Base-by-base conservation (phyloP, 148 eudicot genomes). In the Fagopyrum tataricum region DNA sequence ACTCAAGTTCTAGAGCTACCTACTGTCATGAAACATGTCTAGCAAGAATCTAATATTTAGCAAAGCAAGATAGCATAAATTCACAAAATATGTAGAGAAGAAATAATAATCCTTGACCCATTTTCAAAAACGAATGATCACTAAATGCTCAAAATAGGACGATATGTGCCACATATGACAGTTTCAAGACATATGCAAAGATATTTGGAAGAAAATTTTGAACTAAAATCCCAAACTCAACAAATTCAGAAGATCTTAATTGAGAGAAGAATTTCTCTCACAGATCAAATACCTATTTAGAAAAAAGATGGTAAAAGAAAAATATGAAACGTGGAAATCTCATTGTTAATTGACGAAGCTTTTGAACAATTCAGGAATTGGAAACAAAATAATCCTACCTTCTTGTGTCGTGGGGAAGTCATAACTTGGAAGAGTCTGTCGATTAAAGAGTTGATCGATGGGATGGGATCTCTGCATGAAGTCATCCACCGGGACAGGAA, bases 401-500 rank as follows among this genome's bases (percentile, higher is more conserved):
- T 95, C 99, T 79, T 84, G 87, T 26, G 81, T 81, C 7, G 87
- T 72, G 20, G 96, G 88, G 77, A 85, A 90, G 80, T 48, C 88
- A 81, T 80, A 90, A 82, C 82, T 79, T 9, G 91, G 85, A 49
- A 83, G 81, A 79, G 74, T 79, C 58, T 85, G 88, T 67, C 92
- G 83, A 78, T 84, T 88, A 69, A 91, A 81, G 42, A 86, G 81
- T 78, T 87, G 95, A 82, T 87, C 96, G 26, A 89, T 71, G 4
- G 96, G 73, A 73, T 90, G 90, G n/a, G 97, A 76, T 80, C 90
- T 84, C 85, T 94, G 98, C 98, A 95, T 95, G 79, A 91, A 95
- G 81, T 95, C 99, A 84, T 95, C 99, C 67, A 95, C 97, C 31
- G 94, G 86, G 26, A 95, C 87, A 6, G 99, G 97, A 79, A 91